phyloP scores from a whole-genome alignment of 805 yeast species.

The Kodamaea restingae region DNA sequence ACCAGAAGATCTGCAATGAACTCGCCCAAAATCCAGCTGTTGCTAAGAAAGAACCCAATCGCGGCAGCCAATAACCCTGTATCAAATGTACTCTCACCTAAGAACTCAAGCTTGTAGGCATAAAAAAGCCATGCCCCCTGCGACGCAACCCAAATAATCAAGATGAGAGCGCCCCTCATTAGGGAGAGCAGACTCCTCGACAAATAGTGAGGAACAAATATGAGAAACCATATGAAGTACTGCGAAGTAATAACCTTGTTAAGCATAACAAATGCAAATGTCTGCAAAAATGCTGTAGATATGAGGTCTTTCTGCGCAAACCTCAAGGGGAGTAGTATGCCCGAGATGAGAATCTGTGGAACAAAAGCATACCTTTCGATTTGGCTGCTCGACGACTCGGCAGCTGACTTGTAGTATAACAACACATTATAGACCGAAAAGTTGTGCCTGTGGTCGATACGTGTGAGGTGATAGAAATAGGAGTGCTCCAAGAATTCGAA shows the following conservation, averaged over 20 bases:
- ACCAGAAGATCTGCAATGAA: constrained; percentile 45
- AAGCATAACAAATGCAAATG: constrained; percentile 42
- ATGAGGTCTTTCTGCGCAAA: constrained; percentile 31
- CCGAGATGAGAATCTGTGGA: constrained; percentile 71
- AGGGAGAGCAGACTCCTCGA: constrained; percentile 37
- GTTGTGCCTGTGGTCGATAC: constrained; percentile 93
- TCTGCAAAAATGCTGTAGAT: constrained; percentile 37
- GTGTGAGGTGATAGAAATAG: constrained; percentile 73
- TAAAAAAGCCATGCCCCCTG: constrained; percentile 77
- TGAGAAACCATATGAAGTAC: constrained; percentile 92
- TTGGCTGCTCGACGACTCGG: constrained; percentile 12
- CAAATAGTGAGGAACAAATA: constrained; percentile 72
- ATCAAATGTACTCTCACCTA: constrained; percentile 62
- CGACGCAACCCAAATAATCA: constrained; percentile 59
- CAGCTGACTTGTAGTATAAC: constrained; percentile 57
- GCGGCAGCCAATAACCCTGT: constrained; percentile 57
- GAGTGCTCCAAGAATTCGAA: constrained; percentile 71
- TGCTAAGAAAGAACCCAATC: constrained; percentile 54
- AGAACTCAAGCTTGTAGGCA: constrained; percentile 78
- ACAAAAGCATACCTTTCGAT: constrained; percentile 66
- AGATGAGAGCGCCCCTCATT: constrained; percentile 37
- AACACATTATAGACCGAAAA: constrained; percentile 82
- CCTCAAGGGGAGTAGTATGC: constrained; percentile 52
- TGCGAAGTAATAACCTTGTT: constrained; percentile 81
- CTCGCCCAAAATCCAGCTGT: constrained; percentile 56